Conservation (phyloP, 108 stramenopile genomes). For the Conticribra guillardii region DNA sequence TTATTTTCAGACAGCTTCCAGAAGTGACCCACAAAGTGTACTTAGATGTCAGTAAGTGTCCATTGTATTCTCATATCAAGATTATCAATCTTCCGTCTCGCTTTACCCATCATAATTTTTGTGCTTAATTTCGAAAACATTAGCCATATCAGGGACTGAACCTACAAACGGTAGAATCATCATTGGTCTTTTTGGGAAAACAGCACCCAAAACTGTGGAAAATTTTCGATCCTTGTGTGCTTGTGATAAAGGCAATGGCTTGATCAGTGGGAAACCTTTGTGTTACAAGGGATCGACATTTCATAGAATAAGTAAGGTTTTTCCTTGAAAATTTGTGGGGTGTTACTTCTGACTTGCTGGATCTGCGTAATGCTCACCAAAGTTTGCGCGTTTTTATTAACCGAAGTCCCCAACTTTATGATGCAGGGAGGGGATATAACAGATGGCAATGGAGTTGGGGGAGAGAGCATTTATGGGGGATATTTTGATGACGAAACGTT, state of each 20-base stretch:
- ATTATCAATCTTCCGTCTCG: background rate
- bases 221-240: conserved; percentile 89
- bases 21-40: conserved; percentile 78
- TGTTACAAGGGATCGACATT: conserved; percentile 78
- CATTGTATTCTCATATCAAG: background rate
- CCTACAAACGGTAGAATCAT: conserved; percentile 63
- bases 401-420: conserved; percentile 91
- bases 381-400: too few relatives aligned
- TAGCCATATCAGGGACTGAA: conserved; percentile 43
- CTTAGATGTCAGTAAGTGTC: conserved; percentile 72
- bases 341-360: too few relatives aligned
- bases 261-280: conserved; percentile 72
- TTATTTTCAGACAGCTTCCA: conserved; percentile 61
- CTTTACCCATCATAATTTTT: background rate
- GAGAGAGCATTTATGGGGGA: conserved; percentile 89
- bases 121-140: background rate
- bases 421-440: conserved; percentile 93
- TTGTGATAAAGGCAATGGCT: conserved; percentile 78
- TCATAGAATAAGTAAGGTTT: conserved; percentile 63
- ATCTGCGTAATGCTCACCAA: too few relatives aligned
- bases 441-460: conserved; percentile 92
- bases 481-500: conserved; percentile 91
- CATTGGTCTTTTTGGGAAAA: conserved; percentile 91
- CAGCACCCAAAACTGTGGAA: conserved; percentile 90
- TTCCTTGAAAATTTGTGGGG: too few relatives aligned